A percentile compares a stretch with the other conserved stretches of the same genome.
phyloP scores from a whole-genome alignment of 805 yeast genomes.

The Barnettozyma sp. region DNA sequence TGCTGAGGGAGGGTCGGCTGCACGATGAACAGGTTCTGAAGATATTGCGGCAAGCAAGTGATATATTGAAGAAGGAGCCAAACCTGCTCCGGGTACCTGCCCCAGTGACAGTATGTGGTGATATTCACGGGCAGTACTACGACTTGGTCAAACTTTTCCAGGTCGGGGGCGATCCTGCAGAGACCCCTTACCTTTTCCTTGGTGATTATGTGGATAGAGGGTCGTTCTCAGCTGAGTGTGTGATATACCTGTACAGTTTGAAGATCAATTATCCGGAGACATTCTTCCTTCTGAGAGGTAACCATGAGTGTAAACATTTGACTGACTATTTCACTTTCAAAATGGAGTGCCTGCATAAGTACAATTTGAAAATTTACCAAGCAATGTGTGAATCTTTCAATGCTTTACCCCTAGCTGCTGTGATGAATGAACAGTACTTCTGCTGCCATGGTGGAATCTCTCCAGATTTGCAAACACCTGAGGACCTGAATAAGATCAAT shows the following conservation, averaged over 20 bases:
- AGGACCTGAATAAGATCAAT: conserved; percentile 62
- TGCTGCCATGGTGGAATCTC: conserved; percentile 97
- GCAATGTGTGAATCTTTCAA: conserved; percentile 74
- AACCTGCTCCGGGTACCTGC: conserved; percentile 77
- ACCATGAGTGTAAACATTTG: conserved; percentile 90
- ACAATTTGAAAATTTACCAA: conserved; percentile 57
- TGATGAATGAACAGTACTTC: conserved; percentile 89
- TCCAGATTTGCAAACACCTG: conserved; percentile 67
- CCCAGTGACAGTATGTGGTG: conserved; percentile 95
- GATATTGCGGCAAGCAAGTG: conserved; percentile 61
- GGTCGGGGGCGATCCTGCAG: conserved; percentile 82
- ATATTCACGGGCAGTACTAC: conserved; percentile 92
- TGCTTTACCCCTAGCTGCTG: conserved; percentile 84
- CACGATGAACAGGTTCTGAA: conserved; percentile 60
- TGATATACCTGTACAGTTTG: conserved; percentile 67
- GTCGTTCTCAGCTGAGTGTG: conserved; percentile 76
- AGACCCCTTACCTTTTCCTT: conserved; percentile 72
- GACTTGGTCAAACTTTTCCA: conserved; percentile 88
- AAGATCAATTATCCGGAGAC: conserved; percentile 70
- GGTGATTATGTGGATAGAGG: conserved; percentile 98
- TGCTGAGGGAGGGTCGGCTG: conserved; percentile 74
- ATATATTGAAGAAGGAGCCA: conserved; percentile 61
- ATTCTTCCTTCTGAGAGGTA: conserved; percentile 82
- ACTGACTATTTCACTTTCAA: conserved; percentile 93
- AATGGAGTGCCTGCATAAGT: conserved; percentile 83